Evolutionary conservation across 2,329 filamentous ascomycete species (phyloP).

Genomic region (Hymenotorrendiella dingleyae): DNA sequence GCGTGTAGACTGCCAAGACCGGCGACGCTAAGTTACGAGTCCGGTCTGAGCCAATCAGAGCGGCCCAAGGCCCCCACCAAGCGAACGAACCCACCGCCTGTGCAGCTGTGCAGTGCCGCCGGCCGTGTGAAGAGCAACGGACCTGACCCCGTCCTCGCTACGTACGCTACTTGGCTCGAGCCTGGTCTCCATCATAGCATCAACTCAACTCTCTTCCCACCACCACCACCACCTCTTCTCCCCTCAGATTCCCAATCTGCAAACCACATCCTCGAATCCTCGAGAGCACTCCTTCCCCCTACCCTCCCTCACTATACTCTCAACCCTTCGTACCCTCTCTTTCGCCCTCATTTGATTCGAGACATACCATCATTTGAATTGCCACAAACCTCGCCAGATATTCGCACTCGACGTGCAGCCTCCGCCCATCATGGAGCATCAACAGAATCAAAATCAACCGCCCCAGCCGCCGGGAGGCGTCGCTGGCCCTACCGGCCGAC

Average conservation of each 20-base stretch:
- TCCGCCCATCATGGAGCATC: slow-evolving; percentile 39
- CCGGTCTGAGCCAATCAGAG: too few relatives aligned
- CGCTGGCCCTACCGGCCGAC: slow-evolving; percentile 73
- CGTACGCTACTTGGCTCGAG: neutral
- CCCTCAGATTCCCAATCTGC: slow-evolving; percentile 24
- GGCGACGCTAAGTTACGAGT: too few relatives aligned
- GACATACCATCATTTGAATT: slow-evolving; percentile 26
- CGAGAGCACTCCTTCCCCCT: slow-evolving; percentile 29
- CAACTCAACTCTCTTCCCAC: slow-evolving; percentile 1
- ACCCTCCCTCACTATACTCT: slow-evolving; percentile 7
- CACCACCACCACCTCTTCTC: slow-evolving; percentile 3
- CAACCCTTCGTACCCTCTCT: slow-evolving; percentile 22
- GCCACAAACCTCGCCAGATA: slow-evolving; percentile 19
- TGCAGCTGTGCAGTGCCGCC: neutral
- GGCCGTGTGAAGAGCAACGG: neutral
- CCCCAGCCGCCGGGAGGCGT: slow-evolving; percentile 48
- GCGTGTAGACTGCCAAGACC: too few relatives aligned
- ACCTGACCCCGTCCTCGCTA: neutral
- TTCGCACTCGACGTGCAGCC: slow-evolving; percentile 44
- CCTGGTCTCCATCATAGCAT: neutral
- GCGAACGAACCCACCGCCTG: too few relatives aligned
- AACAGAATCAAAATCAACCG: slow-evolving; percentile 50
- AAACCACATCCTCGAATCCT: slow-evolving; percentile 31
- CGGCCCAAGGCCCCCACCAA: too few relatives aligned
- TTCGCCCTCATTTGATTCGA: slow-evolving; percentile 26